phyloP scores from a whole-genome alignment of 192 early-diverging fungal species.

The Coemansia sp. region DNA sequence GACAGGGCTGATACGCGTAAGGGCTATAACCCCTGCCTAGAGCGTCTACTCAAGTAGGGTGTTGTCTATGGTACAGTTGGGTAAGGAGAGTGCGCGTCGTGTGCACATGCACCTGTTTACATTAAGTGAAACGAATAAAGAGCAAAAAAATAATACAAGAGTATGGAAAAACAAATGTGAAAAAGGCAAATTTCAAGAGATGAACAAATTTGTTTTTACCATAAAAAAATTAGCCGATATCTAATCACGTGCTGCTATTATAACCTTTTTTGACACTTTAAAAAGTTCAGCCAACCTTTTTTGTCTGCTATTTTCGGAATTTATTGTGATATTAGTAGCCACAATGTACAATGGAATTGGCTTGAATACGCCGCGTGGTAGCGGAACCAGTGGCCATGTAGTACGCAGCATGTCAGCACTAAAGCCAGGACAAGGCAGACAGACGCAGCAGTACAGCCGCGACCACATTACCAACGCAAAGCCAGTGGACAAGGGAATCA shows the following conservation, averaged over 20 bases:
- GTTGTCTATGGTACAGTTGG: background rate
- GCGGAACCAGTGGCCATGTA: conserved; percentile 96
- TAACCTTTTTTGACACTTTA: background rate
- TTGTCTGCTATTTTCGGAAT: background rate
- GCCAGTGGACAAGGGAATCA: conserved; percentile 60
- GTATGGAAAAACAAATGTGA: background rate
- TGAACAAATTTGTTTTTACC: background rate
- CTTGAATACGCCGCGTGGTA: conserved; percentile 76
- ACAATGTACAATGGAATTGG: conserved; percentile 83
- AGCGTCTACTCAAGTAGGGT: background rate
- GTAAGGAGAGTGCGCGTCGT: background rate
- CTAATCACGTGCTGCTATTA: background rate
- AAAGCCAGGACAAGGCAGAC: conserved; percentile 60
- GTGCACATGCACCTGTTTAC: conserved; percentile 10
- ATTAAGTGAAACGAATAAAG: background rate
- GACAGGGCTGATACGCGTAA: conserved; percentile 1
- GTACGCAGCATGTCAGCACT: conserved; percentile 85
- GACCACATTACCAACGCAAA: conserved; percentile 50
- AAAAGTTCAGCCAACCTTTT: background rate
- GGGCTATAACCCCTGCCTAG: background rate
- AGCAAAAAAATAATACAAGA: background rate
- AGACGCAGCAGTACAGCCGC: conserved; percentile 17
- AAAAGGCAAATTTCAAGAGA: background rate
- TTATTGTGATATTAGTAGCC: background rate
- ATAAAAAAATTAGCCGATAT: conserved; percentile 2